Evolutionary conservation across 352 stramenopile genomes (phyloP), one percentile per base, ranked within the genome.

Genomic region (Phytophthora tentaculata): DNA sequence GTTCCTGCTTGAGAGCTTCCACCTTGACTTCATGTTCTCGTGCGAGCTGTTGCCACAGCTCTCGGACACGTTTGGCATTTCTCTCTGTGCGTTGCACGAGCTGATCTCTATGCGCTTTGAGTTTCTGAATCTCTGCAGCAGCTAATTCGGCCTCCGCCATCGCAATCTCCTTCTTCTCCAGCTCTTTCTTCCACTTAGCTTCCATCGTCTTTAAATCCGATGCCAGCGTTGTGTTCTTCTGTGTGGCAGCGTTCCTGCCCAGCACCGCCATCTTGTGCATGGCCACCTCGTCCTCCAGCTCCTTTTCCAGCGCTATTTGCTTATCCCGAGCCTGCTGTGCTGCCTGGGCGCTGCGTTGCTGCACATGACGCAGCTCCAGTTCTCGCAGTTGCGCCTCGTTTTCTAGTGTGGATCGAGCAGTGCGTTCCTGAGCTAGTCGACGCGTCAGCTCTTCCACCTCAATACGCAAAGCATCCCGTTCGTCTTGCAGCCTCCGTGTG

Each of bases 1-100:
- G 66, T 49, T 90, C 79, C 14, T 72, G 60, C 10, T 72, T 69
- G 10, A 90, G 57, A 5, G 65, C 59, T 44, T 82, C 73, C 10
- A 84, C 64, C 63, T 94, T 80, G 5, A 73, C 76, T 54, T 87
- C 74, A 59, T 95, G 85, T 66, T 94, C 84, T 23, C 69, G 75
- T 29, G 76, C 80, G 62, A 93, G 92, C 70, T 94, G 83, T 49
- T 89, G 80, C 84, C 85, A 94, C 19, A 95, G 67, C 57, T 90
- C 81, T n/a, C 85, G 73, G 51, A 95, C 77, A 28, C 85, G 80
- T 59, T 79, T 83, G 0, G 87, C 87, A 35, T 94, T 85, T 14
- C 69, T 83, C 65, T 95, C 84, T 13, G 85, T 95, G 29, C 79
- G 73, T 66, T 88, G 73, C 8, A 94, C 71, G 26, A 94, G 74